Conservation (phyloP, 768 basidiomycete genomes). For the Mycena rebaudengoi region DNA sequence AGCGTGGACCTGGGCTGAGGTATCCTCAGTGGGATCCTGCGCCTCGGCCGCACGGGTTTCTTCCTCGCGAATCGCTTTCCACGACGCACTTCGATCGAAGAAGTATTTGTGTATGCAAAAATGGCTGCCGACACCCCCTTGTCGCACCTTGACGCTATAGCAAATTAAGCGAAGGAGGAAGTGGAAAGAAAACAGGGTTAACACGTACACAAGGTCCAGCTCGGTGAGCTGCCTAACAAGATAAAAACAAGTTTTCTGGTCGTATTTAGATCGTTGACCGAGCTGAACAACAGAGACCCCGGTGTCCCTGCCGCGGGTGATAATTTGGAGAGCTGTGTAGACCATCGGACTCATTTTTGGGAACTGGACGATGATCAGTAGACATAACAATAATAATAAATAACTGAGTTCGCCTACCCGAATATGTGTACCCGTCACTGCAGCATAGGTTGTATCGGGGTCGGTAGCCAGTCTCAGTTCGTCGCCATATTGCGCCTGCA, state of each 20-base stretch:
- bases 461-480: slow-evolving; percentile 78
- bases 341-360: slow-evolving; percentile 86
- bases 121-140: slow-evolving; percentile 79
- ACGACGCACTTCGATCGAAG: slow-evolving; percentile 76
- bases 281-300: slow-evolving; percentile 84
- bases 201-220: slow-evolving; percentile 74
- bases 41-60: slow-evolving; percentile 55
- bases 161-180: neutral
- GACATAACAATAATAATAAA: slow-evolving; percentile 13
- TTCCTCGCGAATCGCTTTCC: slow-evolving; percentile 80
- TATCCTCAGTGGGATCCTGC: slow-evolving; percentile 14
- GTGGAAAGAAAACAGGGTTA: neutral
- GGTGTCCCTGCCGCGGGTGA: slow-evolving; percentile 81
- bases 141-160: slow-evolving; percentile 75
- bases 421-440: slow-evolving; percentile 87
- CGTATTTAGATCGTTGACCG: slow-evolving; percentile 80
- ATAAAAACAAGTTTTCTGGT: slow-evolving; percentile 92
- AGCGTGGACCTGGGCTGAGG: slow-evolving; percentile 39
- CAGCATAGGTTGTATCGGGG: slow-evolving; percentile 75
- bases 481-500: slow-evolving; percentile 66
- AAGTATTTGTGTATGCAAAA: slow-evolving; percentile 87
- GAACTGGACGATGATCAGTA: slow-evolving; percentile 64
- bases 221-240: slow-evolving; percentile 79
- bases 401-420: slow-evolving; percentile 57
- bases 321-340: slow-evolving; percentile 82